Evolutionary conservation across 2,329 filamentous ascomycete species (phyloP).

Genomic region (Ophiostoma triangulosporum): DNA sequence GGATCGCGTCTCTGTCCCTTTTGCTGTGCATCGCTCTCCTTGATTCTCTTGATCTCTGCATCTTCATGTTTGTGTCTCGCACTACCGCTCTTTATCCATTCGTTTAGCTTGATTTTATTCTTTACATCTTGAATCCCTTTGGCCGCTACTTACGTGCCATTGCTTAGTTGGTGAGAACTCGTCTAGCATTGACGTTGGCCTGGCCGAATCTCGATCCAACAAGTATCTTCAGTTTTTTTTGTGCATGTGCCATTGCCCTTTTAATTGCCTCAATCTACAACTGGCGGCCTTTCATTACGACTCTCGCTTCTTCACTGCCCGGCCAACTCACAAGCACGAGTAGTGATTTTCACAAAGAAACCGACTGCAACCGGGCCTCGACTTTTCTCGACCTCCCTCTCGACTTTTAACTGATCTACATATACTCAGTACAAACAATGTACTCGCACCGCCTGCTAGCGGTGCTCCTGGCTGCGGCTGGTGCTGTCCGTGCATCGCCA

Average conservation of each 20-base stretch:
- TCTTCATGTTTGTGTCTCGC: not conserved
- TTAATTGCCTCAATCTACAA: not conserved
- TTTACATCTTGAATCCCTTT: not conserved
- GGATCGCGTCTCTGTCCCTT: not conserved
- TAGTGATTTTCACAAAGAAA: too few species aligned
- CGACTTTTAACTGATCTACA: too few species aligned
- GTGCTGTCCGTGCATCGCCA: slow-evolving; percentile 6
- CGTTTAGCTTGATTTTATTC: not conserved
- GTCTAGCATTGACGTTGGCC: not conserved
- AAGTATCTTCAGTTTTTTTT: not conserved
- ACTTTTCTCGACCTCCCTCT: too few species aligned
- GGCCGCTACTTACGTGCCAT: not conserved
- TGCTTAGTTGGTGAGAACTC: not conserved
- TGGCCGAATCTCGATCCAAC: not conserved
- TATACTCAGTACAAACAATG: too few species aligned
- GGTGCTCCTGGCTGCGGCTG: slow-evolving; percentile 3
- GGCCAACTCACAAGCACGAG: too few species aligned
- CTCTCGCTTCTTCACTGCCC: not conserved
- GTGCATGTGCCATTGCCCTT: not conserved
- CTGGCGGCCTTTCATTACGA: not conserved
- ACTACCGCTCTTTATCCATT: not conserved
- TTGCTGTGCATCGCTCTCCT: not conserved
- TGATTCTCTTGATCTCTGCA: not conserved
- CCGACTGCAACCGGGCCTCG: too few species aligned
- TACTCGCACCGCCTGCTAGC: not conserved